A percentile compares a stretch with the other conserved stretches of the same genome.
These are phyloP conservation scores for Alternaria viburni DNA, from an alignment of 2,329 filamentous ascomycete species.

Conservation along the genomic window DNA sequence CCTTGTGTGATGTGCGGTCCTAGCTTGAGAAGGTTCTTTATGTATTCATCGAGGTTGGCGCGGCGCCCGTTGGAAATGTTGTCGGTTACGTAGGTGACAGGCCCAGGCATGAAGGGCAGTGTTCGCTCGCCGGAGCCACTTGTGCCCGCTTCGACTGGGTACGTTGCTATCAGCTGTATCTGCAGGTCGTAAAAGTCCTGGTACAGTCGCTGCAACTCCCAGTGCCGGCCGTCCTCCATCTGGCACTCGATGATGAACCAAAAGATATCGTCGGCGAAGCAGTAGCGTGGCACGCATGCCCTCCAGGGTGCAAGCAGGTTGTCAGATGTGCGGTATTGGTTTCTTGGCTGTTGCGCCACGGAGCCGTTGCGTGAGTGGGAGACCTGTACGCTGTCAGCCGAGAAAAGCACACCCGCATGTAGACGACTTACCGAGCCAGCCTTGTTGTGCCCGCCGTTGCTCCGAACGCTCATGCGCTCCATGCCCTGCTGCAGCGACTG, in stretches of 20 bases:
- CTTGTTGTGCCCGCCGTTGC: slow-evolving; percentile 38
- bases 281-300: slow-evolving; percentile 89
- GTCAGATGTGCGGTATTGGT: slow-evolving; percentile 49
- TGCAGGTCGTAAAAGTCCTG: slow-evolving; percentile 99
- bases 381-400: slow-evolving; percentile 22
- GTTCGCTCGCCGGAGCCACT: slow-evolving; percentile 75
- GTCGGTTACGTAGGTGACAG: slow-evolving; percentile 97
- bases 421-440: slow-evolving; percentile 38
- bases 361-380: slow-evolving; percentile 47
- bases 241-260: slow-evolving; percentile 96
- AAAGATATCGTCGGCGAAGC: slow-evolving; percentile 96
- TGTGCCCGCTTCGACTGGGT: slow-evolving; percentile 91
- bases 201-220: slow-evolving; percentile 94
- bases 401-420: slow-evolving; percentile 1
- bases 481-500: slow-evolving; percentile 64
- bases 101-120: slow-evolving; percentile 96
- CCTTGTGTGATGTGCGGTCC: slow-evolving; percentile 84
- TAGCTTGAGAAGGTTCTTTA: slow-evolving; percentile 86
- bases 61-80: slow-evolving; percentile 92
- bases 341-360: slow-evolving; percentile 45
- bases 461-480: slow-evolving; percentile 75
- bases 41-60: slow-evolving; percentile 92
- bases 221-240: slow-evolving; percentile 87
- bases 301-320: slow-evolving; percentile 74
- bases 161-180: slow-evolving; percentile 88